A percentile compares a stretch with the other conserved stretches of the same genome.
phyloP scores from a whole-genome alignment of 2,329 filamentous ascomycete genomes.

The Dothideomycetidae sp. region DNA sequence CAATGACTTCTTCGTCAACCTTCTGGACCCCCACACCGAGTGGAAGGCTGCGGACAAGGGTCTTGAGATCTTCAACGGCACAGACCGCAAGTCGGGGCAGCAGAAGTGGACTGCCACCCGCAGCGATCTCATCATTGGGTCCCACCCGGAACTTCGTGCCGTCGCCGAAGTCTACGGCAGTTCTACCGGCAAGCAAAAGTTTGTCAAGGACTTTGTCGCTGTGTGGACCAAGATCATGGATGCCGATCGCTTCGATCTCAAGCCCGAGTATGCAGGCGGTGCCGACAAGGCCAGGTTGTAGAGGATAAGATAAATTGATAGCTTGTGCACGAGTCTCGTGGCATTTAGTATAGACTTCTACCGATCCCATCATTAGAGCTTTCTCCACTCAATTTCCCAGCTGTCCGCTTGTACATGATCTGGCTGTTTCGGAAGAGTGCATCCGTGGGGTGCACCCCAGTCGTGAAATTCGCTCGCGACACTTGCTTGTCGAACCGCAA shows the following conservation, averaged over 20 bases:
- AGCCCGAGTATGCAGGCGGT: slow-evolving; percentile 8
- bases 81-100: slow-evolving; percentile 49
- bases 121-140: slow-evolving; percentile 55
- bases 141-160: slow-evolving; percentile 60
- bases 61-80: slow-evolving; percentile 47
- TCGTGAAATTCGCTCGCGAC: no score
- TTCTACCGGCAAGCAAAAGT: slow-evolving; percentile 45
- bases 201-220: slow-evolving; percentile 55
- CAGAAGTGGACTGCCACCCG: slow-evolving; percentile 59
- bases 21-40: slow-evolving; percentile 50
- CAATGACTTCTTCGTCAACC: slow-evolving; percentile 72
- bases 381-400: no score
- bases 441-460: no score
- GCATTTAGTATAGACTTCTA: no score
- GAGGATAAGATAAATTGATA: no score
- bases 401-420: no score
- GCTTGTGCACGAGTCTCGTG: no score
- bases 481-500: no score
- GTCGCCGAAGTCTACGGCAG: slow-evolving; percentile 55
- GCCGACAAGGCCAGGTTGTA: slow-evolving; percentile 11
- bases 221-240: slow-evolving; percentile 66
- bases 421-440: no score
- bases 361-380: no score
- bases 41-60: slow-evolving; percentile 45
- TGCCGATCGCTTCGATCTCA: slow-evolving; percentile 52